Conservation (phyloP, 1,284 basidiomycete genomes). For the Boletus hoseneyae region DNA sequence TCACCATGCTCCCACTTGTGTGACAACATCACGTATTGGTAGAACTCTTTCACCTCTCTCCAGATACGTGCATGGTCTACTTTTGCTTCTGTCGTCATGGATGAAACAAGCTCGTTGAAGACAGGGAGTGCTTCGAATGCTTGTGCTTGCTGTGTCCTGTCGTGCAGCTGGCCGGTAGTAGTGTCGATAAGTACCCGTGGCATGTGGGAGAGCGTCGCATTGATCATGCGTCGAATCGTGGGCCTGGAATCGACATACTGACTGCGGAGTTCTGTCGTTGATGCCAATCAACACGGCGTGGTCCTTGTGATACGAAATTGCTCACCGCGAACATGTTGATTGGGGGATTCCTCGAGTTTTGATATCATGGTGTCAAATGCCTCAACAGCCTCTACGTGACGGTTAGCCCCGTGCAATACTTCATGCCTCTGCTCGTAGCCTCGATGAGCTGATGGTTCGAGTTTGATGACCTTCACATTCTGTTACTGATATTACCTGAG, state of each 20-base stretch:
- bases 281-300: not conserved
- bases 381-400: not conserved
- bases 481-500: not conserved
- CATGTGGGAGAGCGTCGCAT: not conserved
- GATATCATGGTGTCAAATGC: constrained; percentile 1
- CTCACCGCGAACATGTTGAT: not conserved
- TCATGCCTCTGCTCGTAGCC: constrained; percentile 1
- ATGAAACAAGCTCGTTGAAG: not conserved
- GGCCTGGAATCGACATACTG: not conserved
- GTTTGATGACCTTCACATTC: not conserved
- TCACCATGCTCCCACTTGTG: constrained; percentile 12
- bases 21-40: constrained; percentile 11
- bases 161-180: not conserved
- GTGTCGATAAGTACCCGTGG: constrained; percentile 4
- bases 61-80: not conserved
- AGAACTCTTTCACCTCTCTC: not conserved
- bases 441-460: not conserved
- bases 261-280: not conserved
- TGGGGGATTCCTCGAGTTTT: not conserved
- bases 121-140: not conserved
- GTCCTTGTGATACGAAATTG: too few relatives aligned
- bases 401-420: not conserved
- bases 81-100: not conserved
- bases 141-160: not conserved
- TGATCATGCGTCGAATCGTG: not conserved